Base-by-base conservation (phyloP, 371 early-diverging fungal genomes). In the Smittium mucronatum region DNA sequence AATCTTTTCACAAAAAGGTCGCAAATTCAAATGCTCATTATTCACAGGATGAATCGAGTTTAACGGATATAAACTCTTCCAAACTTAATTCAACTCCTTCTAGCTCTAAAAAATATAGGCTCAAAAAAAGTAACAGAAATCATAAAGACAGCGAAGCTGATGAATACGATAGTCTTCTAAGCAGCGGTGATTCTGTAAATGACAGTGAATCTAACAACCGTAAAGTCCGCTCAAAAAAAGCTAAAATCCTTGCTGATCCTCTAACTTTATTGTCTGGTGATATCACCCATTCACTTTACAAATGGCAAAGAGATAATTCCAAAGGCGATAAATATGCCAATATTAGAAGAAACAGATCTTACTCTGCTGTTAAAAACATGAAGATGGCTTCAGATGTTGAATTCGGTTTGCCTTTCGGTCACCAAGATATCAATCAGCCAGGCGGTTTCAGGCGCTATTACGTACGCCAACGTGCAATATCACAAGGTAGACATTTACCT, bases 361-460 rank as follows among this genome's bases (percentile, higher is more conserved):
- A 78, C 60, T 75, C 75, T 0, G 79, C 64, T 0, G 72, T 64
- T 15, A 64, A 58, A 36, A 36, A 67, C 2, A 2, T 34, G n/a
- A 11, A 34, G 32, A 33, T 57, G 33, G 25, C 65, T 57, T 73
- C 78, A 21, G 75, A 79, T 66, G 63, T 73, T 2, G 78, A 79
- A 36, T 75, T 80, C 77, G 73, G 74, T 67, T 63, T 80, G 11
- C 33, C 78, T 2, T 75, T 71, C 36, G 70, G 71, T 30, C 77
- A 64, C 26, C 61, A 71, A 63, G 76, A 79, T 66, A 77, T 80
- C 59, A 71, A 67, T 5, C 72, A 74, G 59, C 95, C 97, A 0
- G 97, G 97, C 68, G 92, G 91, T 28, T 93, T 97, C 78, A 81
- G 95, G 35, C 85, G 97, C 0, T 87, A 92, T 70, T 90, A 88